phyloP scores from a whole-genome alignment of 495 filamentous ascomycete genomes.

The Hypomontagnella monticulosa region DNA sequence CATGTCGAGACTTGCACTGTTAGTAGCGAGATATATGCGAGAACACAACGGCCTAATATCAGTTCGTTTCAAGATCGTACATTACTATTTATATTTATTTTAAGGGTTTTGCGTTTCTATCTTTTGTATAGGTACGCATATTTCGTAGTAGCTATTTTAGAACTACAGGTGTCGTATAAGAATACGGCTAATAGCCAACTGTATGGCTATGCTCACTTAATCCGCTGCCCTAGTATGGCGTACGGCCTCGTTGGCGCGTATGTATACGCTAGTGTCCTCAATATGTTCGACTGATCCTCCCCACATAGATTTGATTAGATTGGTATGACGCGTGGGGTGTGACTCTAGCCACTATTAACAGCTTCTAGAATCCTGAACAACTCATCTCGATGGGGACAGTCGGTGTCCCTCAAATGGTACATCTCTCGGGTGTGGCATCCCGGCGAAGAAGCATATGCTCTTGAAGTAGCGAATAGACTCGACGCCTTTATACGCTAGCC shows the following conservation, averaged over 20 bases:
- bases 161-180: constrained; percentile 2
- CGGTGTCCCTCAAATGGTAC: neutral
- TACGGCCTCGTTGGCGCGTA: neutral
- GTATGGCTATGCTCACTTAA: neutral
- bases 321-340: neutral
- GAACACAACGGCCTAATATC: no score
- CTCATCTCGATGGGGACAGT: neutral
- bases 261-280: neutral
- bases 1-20: no score
- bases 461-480: neutral
- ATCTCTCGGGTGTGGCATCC: neutral
- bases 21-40: no score
- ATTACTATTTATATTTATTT: neutral
- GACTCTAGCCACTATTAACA: neutral
- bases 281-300: neutral
- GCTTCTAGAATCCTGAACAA: neutral
- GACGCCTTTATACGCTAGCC: neutral
- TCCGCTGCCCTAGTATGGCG: neutral
- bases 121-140: neutral
- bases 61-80: no score
- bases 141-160: neutral
- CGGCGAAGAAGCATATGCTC: no score
- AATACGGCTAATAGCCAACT: neutral
- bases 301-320: neutral
- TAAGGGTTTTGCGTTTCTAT: neutral